Percentiles rank a stretch among this genome's conserved stretches.
These are phyloP conservation scores for Salix viminalis DNA, from an alignment of 345 rosid species.

Conservation along the genomic window DNA sequence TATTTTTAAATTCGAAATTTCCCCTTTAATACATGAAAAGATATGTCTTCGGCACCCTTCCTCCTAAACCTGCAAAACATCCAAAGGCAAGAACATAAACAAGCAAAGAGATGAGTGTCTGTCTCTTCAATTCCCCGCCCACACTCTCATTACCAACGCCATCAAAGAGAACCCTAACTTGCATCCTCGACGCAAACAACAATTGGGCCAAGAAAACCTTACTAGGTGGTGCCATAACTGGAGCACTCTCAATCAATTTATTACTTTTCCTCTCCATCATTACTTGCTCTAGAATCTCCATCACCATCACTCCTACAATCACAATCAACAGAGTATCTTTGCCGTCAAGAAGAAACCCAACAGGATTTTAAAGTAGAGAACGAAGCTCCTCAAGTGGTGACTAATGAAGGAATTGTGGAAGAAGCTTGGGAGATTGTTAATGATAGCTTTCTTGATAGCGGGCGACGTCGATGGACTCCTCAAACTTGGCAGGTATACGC, in stretches of 20 bases:
- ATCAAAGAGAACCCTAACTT: conserved; percentile 3
- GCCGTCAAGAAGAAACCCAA: conserved; percentile 38
- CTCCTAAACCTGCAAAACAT: no score
- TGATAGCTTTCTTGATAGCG: conserved; percentile 57
- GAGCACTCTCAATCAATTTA: conserved; percentile 59
- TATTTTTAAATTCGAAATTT: no score
- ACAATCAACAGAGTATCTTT: conserved; percentile 24
- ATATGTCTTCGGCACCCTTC: no score
- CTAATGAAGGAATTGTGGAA: conserved; percentile 64
- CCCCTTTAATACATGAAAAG: no score
- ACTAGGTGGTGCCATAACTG: conserved; percentile 32
- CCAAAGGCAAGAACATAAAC: no score
- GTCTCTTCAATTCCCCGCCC: conserved; percentile 34
- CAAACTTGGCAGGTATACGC: conserved; percentile 59
- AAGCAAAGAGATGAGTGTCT: conserved; percentile 38
- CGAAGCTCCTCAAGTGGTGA: conserved; percentile 38
- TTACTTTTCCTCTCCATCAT: conserved; percentile 45
- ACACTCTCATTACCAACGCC: conserved; percentile 11
- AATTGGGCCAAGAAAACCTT: conserved; percentile 39
- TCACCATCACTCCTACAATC: conserved; percentile 32
- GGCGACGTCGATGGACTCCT: conserved; percentile 59
- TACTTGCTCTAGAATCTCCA: conserved; percentile 28
- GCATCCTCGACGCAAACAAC: neutral
- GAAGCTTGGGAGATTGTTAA: conserved; percentile 95
- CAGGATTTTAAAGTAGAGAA: conserved; percentile 20